A percentile compares a stretch with the other conserved stretches of the same genome.
Conservation (phyloP, 257 asterid species). For the Solanum chmielewskii region DNA sequence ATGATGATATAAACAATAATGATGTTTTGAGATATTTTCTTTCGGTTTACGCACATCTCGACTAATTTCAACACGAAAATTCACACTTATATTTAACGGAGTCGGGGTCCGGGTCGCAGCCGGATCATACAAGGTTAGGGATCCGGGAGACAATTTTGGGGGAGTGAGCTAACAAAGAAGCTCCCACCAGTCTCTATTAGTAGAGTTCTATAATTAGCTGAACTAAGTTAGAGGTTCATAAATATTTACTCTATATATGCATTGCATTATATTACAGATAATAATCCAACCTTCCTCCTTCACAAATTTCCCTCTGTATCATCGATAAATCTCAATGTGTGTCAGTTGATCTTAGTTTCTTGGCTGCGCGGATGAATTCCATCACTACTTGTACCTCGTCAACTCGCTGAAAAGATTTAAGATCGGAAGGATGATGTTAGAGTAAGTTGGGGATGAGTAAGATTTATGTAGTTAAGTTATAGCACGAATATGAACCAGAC, state of each 20-base stretch:
- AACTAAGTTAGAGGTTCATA: conserved; percentile 32
- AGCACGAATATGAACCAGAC: conserved; percentile 8
- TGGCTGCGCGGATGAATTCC: conserved; percentile 67
- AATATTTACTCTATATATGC: conserved; percentile 11
- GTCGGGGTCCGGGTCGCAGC: not conserved
- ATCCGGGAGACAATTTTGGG: conserved; percentile 10
- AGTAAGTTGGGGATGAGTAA: not conserved
- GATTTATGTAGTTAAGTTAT: not conserved
- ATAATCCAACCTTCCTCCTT: not conserved
- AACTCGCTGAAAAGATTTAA: conserved; percentile 36
- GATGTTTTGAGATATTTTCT: not conserved
- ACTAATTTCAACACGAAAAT: too few relatives aligned
- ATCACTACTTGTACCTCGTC: conserved; percentile 72
- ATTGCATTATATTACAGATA: conserved; percentile 19
- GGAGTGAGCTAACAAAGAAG: conserved; percentile 18
- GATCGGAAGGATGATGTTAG: not conserved
- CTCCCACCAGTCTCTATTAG: conserved; percentile 29
- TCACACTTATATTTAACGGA: not conserved
- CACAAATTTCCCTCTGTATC: not conserved
- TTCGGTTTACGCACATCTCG: not conserved
- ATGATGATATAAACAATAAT: not conserved
- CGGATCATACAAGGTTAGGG: conserved; percentile 29
- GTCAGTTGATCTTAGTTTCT: conserved; percentile 37
- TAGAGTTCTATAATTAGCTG: conserved; percentile 29
- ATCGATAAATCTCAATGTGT: conserved; percentile 21